Evolutionary conservation across 441 rosid species (phyloP), one percentile per base, ranked within the genome.

Genomic region (Adansonia madagascariensis): DNA sequence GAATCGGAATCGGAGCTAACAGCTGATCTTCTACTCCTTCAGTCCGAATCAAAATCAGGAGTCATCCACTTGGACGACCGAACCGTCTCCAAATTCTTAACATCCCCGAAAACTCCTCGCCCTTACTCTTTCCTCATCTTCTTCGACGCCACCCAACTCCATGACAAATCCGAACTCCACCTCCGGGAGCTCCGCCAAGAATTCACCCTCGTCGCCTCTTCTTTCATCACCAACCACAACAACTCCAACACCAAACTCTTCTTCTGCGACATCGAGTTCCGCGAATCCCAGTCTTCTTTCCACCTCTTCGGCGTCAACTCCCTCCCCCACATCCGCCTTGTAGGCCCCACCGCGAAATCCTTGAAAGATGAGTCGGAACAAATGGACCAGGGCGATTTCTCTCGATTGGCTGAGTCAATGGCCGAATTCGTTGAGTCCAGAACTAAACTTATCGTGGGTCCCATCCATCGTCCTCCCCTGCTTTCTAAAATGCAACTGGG

Each of bases 321-420:
- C 31, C 85, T 94, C 6, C 99, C 99, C 15, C 97, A 95, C 81
- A 82, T 95, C 82, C 95, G 99, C 46, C 92, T 95, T 3, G 89
- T 92, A 0, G 82, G 84, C 4, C 95, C 93, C 57, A 63, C 77
- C 17, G 89, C 85, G 1, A 79, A 79, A 43, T 83, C 85, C 27
- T 87, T 89, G 15, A 89, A 89, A 61, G 93, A 91, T 31, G 97
- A 92, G 8, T 89, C 98, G 5, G 89, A 88, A 3, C 85, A 80
- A 72, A 95, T 95, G 98, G 94, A 91, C 70, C 98, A 91, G 50
- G 86, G 90, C 0, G 97, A 91, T 79, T 84, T 83, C 83, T 82
- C 99, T 1, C 78, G 97, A 3, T 77, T 92, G 88, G 99, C 97
- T 0, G 99, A 95, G 65, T 94, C 99, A 0, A 95, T 95, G 98